Evolutionary conservation across 2,329 filamentous ascomycete genomes (phyloP).

Genomic region (Hymenoscyphus linearis): DNA sequence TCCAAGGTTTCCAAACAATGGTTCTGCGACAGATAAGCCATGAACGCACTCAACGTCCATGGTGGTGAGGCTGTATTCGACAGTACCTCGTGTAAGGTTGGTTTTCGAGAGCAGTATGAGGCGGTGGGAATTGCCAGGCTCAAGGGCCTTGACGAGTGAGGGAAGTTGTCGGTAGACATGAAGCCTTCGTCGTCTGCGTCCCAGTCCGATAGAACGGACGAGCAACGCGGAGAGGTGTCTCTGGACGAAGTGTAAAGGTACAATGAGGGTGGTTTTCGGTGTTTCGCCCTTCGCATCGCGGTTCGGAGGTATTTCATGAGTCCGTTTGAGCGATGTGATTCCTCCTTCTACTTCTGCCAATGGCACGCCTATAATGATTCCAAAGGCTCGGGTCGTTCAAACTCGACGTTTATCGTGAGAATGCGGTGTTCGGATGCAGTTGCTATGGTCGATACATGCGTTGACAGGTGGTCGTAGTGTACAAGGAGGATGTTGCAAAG

Average conservation of each 20-base stretch:
- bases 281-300: constrained; percentile 33
- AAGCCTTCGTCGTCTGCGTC: constrained; percentile 45
- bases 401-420: constrained; percentile 10
- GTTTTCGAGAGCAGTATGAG: constrained; percentile 54
- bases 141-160: constrained; percentile 40
- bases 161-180: constrained; percentile 42
- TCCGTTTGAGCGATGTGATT: constrained; percentile 48
- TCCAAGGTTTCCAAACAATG: constrained; percentile 95
- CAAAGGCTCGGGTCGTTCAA: neutral
- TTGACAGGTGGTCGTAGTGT: constrained; percentile 16
- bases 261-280: constrained; percentile 29
- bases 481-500: constrained; percentile 13
- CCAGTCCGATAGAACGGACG: constrained; percentile 34
- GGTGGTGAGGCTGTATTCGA: constrained; percentile 80
- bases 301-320: constrained; percentile 37
- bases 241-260: constrained; percentile 23
- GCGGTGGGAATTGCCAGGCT: constrained; percentile 39
- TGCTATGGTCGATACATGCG: constrained; percentile 26
- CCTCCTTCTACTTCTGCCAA: constrained; percentile 4
- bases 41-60: constrained; percentile 89
- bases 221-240: constrained; percentile 30
- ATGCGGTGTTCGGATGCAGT: constrained; percentile 13
- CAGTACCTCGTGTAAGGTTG: constrained; percentile 81
- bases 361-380: neutral
- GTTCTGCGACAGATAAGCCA: constrained; percentile 93